Percentiles rank a stretch among this genome's conserved stretches.
Evolutionary conservation across 768 basidiomycete genomes (phyloP).

Genomic region (Amylocystis lapponica): DNA sequence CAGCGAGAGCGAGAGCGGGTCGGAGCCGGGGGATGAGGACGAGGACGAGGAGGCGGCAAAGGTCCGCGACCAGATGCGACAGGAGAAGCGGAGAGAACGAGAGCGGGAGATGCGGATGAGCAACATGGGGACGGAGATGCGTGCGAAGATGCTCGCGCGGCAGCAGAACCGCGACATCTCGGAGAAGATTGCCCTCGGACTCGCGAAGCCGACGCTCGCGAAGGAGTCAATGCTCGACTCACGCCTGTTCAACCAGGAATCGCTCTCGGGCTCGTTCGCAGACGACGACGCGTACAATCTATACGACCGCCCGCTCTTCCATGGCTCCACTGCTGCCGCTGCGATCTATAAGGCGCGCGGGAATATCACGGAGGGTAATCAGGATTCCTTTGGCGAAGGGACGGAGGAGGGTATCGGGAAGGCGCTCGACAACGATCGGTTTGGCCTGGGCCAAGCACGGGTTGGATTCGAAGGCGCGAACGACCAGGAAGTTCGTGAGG

Average conservation of each 20-base stretch:
- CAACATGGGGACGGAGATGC: conserved; percentile 96
- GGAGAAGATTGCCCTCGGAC: conserved; percentile 95
- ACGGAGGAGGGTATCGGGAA: conserved; percentile 92
- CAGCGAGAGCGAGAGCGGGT: conserved; percentile 65
- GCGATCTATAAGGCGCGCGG: conserved; percentile 99
- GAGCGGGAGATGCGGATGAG: conserved; percentile 98
- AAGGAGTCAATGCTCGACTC: conserved; percentile 99
- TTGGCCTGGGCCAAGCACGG: conserved; percentile 77
- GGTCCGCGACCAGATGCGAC: conserved; percentile 85
- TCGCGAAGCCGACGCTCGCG: conserved; percentile 92
- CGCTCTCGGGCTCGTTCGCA: conserved; percentile 72
- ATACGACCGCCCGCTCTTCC: conserved; percentile 94
- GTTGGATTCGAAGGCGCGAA: conserved; percentile 90
- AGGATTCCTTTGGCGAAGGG: conserved; percentile 90
- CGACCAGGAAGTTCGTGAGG: conserved; percentile 80
- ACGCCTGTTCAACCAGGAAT: conserved; percentile 95
- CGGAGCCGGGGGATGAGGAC: conserved; percentile 39
- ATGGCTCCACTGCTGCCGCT: conserved; percentile 93
- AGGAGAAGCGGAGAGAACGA: conserved; percentile 88
- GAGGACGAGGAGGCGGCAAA: conserved; percentile 83
- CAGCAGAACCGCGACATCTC: conserved; percentile 99
- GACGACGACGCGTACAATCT: conserved; percentile 93
- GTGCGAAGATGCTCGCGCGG: conserved; percentile 91
- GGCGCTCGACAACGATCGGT: conserved; percentile 90
- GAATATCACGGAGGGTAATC: conserved; percentile 76